Evolutionary conservation across 495 filamentous ascomycete genomes (phyloP).

Genomic region (Schizothecium vesticola): DNA sequence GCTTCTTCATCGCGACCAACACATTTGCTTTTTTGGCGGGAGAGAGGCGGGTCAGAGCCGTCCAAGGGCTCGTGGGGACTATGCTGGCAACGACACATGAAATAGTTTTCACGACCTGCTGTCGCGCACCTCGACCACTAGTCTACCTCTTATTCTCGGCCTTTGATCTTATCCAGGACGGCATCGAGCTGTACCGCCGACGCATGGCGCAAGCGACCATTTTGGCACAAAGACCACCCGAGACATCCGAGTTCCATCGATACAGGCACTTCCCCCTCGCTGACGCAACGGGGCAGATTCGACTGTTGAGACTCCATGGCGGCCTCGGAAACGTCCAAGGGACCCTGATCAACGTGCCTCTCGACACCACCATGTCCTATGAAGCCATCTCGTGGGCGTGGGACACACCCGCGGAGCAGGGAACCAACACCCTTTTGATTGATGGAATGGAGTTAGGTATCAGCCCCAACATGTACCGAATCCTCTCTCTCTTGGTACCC

Average conservation of each 20-base stretch:
- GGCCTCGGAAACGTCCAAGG: neutral
- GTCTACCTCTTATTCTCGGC: neutral
- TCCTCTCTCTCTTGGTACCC: neutral
- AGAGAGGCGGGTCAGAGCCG: neutral
- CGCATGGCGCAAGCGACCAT: neutral
- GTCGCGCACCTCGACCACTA: neutral
- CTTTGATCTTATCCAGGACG: neutral
- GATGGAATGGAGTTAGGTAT: neutral
- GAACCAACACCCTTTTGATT: neutral
- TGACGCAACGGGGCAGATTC: neutral
- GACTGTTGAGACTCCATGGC: neutral
- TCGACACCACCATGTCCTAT: neutral
- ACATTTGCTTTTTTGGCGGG: neutral
- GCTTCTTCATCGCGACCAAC: neutral
- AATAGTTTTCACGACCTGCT: neutral
- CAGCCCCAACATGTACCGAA: neutral
- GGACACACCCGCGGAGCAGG: neutral
- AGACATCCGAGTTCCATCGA: neutral
- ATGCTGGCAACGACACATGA: neutral
- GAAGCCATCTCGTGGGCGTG: constrained; percentile 2
- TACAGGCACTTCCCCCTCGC: neutral
- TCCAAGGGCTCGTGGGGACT: neutral
- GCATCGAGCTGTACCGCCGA: neutral
- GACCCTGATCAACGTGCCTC: neutral
- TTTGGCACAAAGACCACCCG: neutral